Evolutionary conservation across 2,329 filamentous ascomycete species (phyloP).

Genomic region (Penicillium sp.): DNA sequence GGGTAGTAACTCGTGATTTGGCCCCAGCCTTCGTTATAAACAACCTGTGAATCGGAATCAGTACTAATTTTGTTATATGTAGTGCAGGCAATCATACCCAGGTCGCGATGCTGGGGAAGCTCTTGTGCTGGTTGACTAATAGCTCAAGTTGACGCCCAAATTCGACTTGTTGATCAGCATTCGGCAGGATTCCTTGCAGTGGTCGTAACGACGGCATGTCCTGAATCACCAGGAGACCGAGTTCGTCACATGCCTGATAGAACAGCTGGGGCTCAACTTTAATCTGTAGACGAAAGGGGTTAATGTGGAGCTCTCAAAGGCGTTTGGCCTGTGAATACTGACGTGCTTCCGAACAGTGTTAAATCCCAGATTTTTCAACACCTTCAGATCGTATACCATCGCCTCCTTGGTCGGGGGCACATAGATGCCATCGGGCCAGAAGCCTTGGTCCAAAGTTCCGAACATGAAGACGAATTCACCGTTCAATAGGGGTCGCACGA

Average conservation of each 20-base stretch:
- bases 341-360: slow-evolving; percentile 74
- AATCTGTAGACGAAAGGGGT: slow-evolving; percentile 48
- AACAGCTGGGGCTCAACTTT: slow-evolving; percentile 70
- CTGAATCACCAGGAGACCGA: slow-evolving; percentile 69
- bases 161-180: slow-evolving; percentile 61
- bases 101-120: slow-evolving; percentile 65
- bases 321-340: slow-evolving; percentile 31
- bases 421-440: slow-evolving; percentile 71
- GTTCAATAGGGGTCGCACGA: slow-evolving; percentile 67
- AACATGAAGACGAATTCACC: slow-evolving; percentile 71
- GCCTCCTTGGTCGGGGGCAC: slow-evolving; percentile 67
- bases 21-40: slow-evolving; percentile 75
- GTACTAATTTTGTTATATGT: not conserved
- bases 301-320: not conserved
- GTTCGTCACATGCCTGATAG: slow-evolving; percentile 67
- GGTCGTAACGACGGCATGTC: slow-evolving; percentile 68
- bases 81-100: slow-evolving; percentile 54
- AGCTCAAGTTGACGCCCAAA: slow-evolving; percentile 67
- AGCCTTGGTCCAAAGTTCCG: slow-evolving; percentile 71
- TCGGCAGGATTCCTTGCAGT: slow-evolving; percentile 43
- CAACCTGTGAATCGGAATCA: slow-evolving; percentile 49
- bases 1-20: slow-evolving; percentile 58
- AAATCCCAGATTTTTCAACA: slow-evolving; percentile 68
- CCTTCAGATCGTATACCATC: slow-evolving; percentile 67
- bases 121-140: slow-evolving; percentile 65